phyloP scores from a whole-genome alignment of 768 basidiomycete genomes.

The Paxillus ammoniavirescens region DNA sequence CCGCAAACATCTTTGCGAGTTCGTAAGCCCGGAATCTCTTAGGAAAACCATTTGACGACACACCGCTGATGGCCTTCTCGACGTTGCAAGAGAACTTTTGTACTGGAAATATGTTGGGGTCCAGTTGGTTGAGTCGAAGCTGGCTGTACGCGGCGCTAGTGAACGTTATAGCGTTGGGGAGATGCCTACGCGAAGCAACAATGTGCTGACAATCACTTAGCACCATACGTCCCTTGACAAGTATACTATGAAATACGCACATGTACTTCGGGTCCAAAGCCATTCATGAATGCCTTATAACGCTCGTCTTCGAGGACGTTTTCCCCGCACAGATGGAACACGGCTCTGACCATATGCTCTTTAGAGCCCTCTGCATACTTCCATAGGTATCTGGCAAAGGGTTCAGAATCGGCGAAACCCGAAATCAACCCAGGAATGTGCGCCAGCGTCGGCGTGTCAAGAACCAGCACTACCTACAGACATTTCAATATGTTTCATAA shows the following conservation, averaged over 20 bases:
- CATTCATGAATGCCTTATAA: constrained; percentile 72
- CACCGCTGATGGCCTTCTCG: constrained; percentile 37
- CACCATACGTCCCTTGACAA: not conserved
- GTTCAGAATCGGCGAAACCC: constrained; percentile 44
- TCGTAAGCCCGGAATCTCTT: not conserved
- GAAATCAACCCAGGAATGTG: constrained; percentile 54
- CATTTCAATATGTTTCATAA: not conserved
- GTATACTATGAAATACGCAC: constrained; percentile 40
- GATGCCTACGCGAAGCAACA: constrained; percentile 62
- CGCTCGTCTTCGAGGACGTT: constrained; percentile 66
- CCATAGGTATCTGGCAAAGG: constrained; percentile 50
- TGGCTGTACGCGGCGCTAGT: constrained; percentile 72
- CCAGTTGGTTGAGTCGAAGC: constrained; percentile 68
- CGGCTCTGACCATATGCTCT: constrained; percentile 43
- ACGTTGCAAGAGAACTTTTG: constrained; percentile 52
- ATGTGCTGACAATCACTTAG: constrained; percentile 56
- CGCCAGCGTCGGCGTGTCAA: constrained; percentile 66
- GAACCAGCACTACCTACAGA: constrained; percentile 56
- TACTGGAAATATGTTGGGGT: constrained; percentile 68
- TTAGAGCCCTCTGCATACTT: constrained; percentile 37
- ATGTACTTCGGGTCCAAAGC: constrained; percentile 57
- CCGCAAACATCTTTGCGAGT: constrained; percentile 32
- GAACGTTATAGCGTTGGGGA: constrained; percentile 68
- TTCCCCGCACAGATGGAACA: constrained; percentile 73
- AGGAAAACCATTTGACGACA: constrained; percentile 2